Evolutionary conservation across 2,329 filamentous ascomycete genomes (phyloP), one percentile per base, ranked within the genome.

Genomic region (Fusarium nurragi): DNA sequence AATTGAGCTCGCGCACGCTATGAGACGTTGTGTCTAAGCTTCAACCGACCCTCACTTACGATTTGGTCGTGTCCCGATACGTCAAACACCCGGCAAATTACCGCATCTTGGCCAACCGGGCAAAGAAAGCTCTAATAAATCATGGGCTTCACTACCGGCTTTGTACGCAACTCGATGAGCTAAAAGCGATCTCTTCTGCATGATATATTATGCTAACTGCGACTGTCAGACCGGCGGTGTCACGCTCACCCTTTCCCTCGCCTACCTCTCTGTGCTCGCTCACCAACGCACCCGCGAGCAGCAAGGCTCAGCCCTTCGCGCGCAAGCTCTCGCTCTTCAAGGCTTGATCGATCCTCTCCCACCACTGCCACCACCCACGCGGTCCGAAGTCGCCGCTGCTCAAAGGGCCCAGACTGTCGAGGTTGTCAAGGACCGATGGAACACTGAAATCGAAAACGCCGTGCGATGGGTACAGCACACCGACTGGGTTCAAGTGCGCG

Each of bases 81-180:
- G 41, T 36, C 38, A 55, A 46, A 55, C 59, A 55, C 43, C 47
- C 52, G 51, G 49, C 70, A 69, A 71, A 74, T 73, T 74, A 73
- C 70, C 71, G 71, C 71, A 75, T 58, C 60, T 68, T 64, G 56
- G 53, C 48, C 60, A 57, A 64, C 65, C 50, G 67, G 65, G 43
- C 68, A 65, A 57, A 69, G 70, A 63, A 57, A 69, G 70, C 70
- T 71, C 65, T 62, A 45, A 54, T 51, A 51, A 44, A 78, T 57
- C 68, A 92, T 93, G 90, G 89, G 90, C 74, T 92, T 92, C 81
- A 84, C 86, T 67, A 84, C 87, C 38, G 90, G 91, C 70, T 91
- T 93, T 76, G 91, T 93, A 84, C 65, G 89, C 80, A 41, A 39
- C 21, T n/a, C 26, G 32, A 43, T 22, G 25, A 61, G 36, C 36